Evolutionary conservation across 148 eudicot species (phyloP).

Genomic region (Rhododendron vialii): DNA sequence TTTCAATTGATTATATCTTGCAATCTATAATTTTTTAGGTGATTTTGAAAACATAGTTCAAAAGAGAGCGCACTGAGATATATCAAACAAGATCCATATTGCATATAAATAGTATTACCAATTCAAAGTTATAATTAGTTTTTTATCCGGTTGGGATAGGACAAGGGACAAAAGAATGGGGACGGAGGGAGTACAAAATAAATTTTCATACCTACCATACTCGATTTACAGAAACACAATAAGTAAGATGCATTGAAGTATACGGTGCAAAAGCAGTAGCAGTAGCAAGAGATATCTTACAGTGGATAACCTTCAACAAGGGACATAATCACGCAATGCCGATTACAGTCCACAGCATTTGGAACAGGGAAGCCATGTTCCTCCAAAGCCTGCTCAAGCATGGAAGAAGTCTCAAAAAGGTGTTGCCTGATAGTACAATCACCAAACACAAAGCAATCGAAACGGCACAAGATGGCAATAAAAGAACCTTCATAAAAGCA

Average conservation of each 20-base stretch:
- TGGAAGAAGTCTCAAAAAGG: constrained; percentile 9
- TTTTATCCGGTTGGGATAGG: too few species aligned
- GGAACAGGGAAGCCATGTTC: constrained; percentile 94
- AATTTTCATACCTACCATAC: background rate
- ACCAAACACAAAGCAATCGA: constrained; percentile 13
- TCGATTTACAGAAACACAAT: background rate
- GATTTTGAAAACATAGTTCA: too few species aligned
- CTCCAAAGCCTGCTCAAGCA: constrained; percentile 61
- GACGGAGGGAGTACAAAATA: background rate
- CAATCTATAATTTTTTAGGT: too few species aligned
- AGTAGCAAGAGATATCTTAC: constrained; percentile 41
- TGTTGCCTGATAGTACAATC: background rate
- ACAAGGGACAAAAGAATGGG: too few species aligned
- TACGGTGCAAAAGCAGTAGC: background rate
- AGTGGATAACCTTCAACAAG: constrained; percentile 93
- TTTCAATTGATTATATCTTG: too few species aligned
- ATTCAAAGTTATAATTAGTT: too few species aligned
- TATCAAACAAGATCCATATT: too few species aligned
- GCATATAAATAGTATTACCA: too few species aligned
- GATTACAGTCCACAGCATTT: constrained; percentile 88
- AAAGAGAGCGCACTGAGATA: too few species aligned
- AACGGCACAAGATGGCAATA: constrained; percentile 1
- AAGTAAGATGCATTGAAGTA: background rate
- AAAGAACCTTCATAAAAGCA: constrained; percentile 89
- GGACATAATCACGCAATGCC: constrained; percentile 96